Conservation (phyloP, 352 stramenopile species). For the Salisapilia sapeloensis region DNA sequence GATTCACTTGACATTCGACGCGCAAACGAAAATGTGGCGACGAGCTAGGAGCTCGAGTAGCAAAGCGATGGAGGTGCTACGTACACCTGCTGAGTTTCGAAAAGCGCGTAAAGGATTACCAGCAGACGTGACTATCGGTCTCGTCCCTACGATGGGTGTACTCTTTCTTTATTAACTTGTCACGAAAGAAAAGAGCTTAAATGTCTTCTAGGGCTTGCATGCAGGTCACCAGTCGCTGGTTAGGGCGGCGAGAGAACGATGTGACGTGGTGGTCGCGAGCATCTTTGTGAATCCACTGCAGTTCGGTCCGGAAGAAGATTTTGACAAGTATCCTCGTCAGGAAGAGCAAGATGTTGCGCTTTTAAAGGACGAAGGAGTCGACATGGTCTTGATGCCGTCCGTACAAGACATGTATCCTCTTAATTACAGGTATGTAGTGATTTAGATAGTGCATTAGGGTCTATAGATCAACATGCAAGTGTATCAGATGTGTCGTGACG, state of each 20-base stretch:
- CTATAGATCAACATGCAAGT: neutral
- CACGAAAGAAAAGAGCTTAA: neutral
- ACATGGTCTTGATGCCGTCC: slow-evolving; percentile 80
- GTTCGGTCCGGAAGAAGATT: slow-evolving; percentile 96
- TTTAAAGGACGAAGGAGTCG: slow-evolving; percentile 74
- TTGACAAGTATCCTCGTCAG: slow-evolving; percentile 95
- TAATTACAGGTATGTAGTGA: slow-evolving; percentile 19
- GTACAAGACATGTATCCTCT: slow-evolving; percentile 79
- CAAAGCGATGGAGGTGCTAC: slow-evolving; percentile 4
- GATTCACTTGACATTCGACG: too few species aligned
- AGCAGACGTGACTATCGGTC: slow-evolving; percentile 67
- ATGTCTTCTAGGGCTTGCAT: slow-evolving; percentile 93
- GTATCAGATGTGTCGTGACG: slow-evolving; percentile 79
- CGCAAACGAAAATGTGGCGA: too few species aligned
- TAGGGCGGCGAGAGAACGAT: slow-evolving; percentile 70
- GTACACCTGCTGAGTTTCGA: slow-evolving; percentile 4
- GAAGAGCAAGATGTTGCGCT: slow-evolving; percentile 87
- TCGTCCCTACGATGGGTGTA: slow-evolving; percentile 99
- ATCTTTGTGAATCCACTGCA: slow-evolving; percentile 99
- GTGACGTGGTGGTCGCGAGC: slow-evolving; percentile 89
- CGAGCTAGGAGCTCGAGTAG: too few species aligned
- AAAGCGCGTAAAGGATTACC: slow-evolving; percentile 24
- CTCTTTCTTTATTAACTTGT: neutral
- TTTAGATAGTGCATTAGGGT: neutral
- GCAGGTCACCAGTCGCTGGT: slow-evolving; percentile 89